Evolutionary conservation across 176 grass and related monocot genomes (phyloP).

Genomic region (Aegilops tauschii): DNA sequence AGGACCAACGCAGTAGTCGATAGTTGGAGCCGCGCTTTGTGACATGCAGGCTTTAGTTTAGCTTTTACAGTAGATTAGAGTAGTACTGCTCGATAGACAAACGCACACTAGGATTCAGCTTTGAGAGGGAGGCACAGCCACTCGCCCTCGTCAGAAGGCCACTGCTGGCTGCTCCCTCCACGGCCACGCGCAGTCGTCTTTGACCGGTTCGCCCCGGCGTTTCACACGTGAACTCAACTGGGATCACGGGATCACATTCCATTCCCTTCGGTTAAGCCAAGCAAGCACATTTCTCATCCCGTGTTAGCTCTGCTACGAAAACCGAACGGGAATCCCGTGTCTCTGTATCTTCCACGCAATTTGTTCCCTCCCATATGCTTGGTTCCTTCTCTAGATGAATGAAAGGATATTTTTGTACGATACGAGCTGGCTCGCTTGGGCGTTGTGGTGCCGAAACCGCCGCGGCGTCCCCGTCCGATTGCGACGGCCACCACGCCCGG

Average conservation of each 20-base stretch:
- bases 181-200: neutral
- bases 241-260: neutral
- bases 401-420: neutral
- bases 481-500: neutral
- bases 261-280: neutral
- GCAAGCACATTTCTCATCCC: neutral
- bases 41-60: neutral
- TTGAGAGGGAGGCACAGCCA: no score
- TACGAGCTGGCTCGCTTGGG: neutral
- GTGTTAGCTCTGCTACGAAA: neutral
- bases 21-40: neutral
- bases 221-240: neutral
- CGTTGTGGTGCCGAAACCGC: neutral
- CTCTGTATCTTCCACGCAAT: neutral
- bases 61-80: neutral
- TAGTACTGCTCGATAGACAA: neutral
- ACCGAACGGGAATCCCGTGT: no score
- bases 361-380: no score
- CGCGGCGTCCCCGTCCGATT: neutral
- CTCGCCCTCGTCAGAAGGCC: neutral
- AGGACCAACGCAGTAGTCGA: neutral
- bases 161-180: neutral
- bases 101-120: neutral
- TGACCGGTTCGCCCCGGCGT: neutral
- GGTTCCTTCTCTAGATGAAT: neutral